phyloP scores from a whole-genome alignment of 2,329 filamentous ascomycete genomes.

The Xylariaceae sp. region DNA sequence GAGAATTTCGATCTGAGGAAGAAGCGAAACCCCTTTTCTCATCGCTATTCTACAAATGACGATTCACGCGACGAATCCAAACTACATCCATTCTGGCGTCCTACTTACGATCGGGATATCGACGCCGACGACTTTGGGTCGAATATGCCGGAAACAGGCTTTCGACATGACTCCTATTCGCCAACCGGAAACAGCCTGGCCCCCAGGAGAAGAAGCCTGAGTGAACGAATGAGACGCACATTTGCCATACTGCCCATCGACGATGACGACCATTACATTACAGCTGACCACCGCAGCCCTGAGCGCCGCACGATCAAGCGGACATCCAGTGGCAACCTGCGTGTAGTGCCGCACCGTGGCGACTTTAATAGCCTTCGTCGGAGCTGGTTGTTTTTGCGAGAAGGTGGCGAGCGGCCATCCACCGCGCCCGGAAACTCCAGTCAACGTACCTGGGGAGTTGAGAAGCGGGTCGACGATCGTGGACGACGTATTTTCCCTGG shows the following conservation, averaged over 20 bases:
- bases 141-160: slow-evolving; percentile 33
- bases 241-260: slow-evolving; percentile 57
- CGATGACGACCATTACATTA: slow-evolving; percentile 38
- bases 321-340: slow-evolving; percentile 56
- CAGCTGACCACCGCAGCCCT: slow-evolving; percentile 35
- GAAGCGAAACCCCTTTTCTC: slow-evolving; percentile 29
- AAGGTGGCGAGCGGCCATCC: slow-evolving; percentile 34
- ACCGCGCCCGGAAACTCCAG: slow-evolving; percentile 34
- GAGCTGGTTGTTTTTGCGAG: slow-evolving; percentile 23
- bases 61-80: slow-evolving; percentile 48
- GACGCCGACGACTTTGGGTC: slow-evolving; percentile 30
- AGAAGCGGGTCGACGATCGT: slow-evolving; percentile 33
- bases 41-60: slow-evolving; percentile 41
- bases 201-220: slow-evolving; percentile 37
- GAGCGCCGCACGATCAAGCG: slow-evolving; percentile 57
- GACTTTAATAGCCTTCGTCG: slow-evolving; percentile 41
- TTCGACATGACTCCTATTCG: slow-evolving; percentile 45
- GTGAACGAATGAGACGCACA: slow-evolving; percentile 51
- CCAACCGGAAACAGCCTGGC: slow-evolving; percentile 46
- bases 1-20: slow-evolving; percentile 29
- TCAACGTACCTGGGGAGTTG: slow-evolving; percentile 29
- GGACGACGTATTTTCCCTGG: slow-evolving; percentile 34
- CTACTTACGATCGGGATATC: slow-evolving; percentile 40
- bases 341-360: slow-evolving; percentile 52
- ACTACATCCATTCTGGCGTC: slow-evolving; percentile 59